A percentile compares a stretch with the other conserved stretches of the same genome.
Conservation (phyloP, 768 basidiomycete species). For the Psilocybe cyanescens region DNA sequence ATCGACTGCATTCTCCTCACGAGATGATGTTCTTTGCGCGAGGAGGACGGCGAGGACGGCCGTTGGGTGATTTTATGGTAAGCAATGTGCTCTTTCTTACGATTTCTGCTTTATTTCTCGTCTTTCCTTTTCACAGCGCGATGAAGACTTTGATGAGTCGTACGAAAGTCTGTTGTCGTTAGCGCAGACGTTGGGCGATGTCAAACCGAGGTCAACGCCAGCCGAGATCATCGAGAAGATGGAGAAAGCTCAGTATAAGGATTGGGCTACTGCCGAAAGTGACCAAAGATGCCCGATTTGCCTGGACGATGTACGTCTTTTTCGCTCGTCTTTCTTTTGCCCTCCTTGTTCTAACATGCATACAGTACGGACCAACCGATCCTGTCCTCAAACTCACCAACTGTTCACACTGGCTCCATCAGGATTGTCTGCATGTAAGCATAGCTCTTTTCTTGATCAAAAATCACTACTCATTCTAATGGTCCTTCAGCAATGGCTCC, state of each 20-base stretch:
- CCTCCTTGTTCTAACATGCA: constrained; percentile 9
- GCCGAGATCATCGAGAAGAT: constrained; percentile 60
- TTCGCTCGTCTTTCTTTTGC: constrained; percentile 1
- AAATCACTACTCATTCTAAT: neutral
- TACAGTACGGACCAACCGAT: constrained; percentile 68
- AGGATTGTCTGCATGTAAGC: constrained; percentile 68
- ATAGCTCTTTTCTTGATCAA: neutral
- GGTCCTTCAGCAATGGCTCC: constrained; percentile 73
- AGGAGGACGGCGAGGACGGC: constrained; percentile 17
- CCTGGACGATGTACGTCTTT: constrained; percentile 73
- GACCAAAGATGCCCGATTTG: constrained; percentile 85
- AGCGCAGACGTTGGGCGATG: constrained; percentile 68
- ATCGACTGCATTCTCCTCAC: neutral
- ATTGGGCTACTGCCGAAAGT: constrained; percentile 68
- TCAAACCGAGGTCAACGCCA: constrained; percentile 64
- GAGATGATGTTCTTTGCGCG: constrained; percentile 8
- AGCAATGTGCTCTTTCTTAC: constrained; percentile 19
- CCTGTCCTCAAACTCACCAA: constrained; percentile 65
- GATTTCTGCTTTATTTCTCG: neutral
- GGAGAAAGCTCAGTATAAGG: constrained; percentile 64
- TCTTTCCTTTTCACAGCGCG: constrained; percentile 46
- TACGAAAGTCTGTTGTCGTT: constrained; percentile 72
- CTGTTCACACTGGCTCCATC: constrained; percentile 84
- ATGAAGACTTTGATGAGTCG: constrained; percentile 77
- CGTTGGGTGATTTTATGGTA: constrained; percentile 57